Base-by-base conservation (phyloP, 306 rosid genomes). In the Trifolium pratense region DNA sequence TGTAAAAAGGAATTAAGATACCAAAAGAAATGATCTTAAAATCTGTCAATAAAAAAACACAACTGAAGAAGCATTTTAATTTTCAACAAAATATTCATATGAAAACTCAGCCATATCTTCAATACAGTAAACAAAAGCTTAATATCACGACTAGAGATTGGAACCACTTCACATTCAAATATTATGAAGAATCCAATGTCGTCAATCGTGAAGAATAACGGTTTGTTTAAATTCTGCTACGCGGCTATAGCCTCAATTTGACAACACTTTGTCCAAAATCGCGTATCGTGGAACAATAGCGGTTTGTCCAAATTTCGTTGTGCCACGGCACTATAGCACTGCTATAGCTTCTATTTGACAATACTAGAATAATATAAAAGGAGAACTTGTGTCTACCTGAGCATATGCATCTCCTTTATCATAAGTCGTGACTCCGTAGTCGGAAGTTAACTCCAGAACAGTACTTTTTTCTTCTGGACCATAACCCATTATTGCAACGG, bases 361-460 rank as follows among this genome's bases (percentile, higher is more conserved):
- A 49, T 55, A 21, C 31, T 20, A 26, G 60, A 55, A 55, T 21
- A 55, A 20, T 53, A 4, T 5, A 60, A 62, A 52, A 43, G 16
- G 29, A 56, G 46, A 62, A 34, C 29, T 73, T 68, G 0, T 51
- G 78, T 63, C 64, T 59, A 91, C 97, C 99, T 91, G 96, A 61
- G 90, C 97, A 84, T 95, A 95, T 57, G 89, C 99, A 79, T 95
- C 89, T 71, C 99, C 97, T 34, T 84, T 86, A 45, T 89, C 83
- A 62, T 95, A 95, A 36, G 91, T 89, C 10, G 86, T 88, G 84
- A 95, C 85, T 74, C 96, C 99, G 40, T 90, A 89, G 49, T 95
- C 91, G 87, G 83, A 95, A 66, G 97, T 88, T 88, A 95, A 84
- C 85, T 92, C 97, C 81, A 95, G 64, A 80, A 91, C 90, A 73